These are phyloP conservation scores for Ploettnerulaceae sp. DNA, from an alignment of 2,329 filamentous ascomycete genomes.

Conservation along the genomic window DNA sequence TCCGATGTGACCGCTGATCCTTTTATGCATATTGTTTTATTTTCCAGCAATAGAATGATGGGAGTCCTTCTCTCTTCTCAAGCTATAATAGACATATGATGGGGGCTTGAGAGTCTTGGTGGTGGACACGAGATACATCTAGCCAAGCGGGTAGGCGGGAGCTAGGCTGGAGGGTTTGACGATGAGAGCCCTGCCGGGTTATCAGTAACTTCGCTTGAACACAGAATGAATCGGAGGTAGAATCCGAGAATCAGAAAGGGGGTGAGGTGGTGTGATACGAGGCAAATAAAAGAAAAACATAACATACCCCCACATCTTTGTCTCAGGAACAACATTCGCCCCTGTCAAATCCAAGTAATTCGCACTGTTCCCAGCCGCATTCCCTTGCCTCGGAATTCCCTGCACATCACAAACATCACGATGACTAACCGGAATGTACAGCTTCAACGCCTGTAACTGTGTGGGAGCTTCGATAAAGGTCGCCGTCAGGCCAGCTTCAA, in stretches of 20 bases:
- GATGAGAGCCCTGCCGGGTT: background rate
- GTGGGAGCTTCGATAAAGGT: slow-evolving; percentile 20
- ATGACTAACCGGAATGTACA: slow-evolving; percentile 12
- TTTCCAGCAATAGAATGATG: no score
- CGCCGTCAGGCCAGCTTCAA: slow-evolving; percentile 38
- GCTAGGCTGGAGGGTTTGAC: background rate
- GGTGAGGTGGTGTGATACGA: no score
- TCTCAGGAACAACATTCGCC: slow-evolving; percentile 3
- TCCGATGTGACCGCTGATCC: no score
- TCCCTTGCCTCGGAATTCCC: slow-evolving; percentile 10
- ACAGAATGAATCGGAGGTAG: background rate
- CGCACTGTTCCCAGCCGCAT: slow-evolving; percentile 15
- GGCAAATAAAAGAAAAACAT: background rate
- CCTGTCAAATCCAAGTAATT: slow-evolving; percentile 13
- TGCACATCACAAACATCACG: slow-evolving; percentile 5
- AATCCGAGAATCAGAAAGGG: no score
- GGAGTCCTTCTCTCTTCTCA: no score
- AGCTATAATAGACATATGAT: no score
- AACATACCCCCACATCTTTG: slow-evolving; percentile 8
- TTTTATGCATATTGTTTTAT: no score
- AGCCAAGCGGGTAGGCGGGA: background rate
- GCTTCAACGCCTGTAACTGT: slow-evolving; percentile 5
- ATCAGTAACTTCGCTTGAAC: background rate
- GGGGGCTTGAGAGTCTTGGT: no score
- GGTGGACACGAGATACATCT: no score